These are phyloP conservation scores for Pulicaria dysenterica DNA, from an alignment of 129 eudicot genomes.

Conservation along the genomic window DNA sequence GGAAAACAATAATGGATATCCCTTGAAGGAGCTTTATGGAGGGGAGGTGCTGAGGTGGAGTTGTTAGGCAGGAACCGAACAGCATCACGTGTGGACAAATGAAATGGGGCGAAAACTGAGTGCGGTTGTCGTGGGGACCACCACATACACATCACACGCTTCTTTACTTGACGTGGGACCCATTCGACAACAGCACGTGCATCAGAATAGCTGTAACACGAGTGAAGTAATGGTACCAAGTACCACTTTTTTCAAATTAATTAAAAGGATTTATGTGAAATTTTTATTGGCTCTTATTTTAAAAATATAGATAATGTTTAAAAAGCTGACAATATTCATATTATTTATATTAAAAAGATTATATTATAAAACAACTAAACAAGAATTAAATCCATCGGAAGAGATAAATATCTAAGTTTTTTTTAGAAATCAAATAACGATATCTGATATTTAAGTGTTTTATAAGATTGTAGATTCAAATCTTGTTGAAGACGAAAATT, in stretches of 20 bases:
- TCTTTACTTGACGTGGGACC: conserved; percentile 32
- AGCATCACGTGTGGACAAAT: conserved; percentile 47
- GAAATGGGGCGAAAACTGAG: conserved; percentile 29
- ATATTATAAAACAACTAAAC: too few species aligned
- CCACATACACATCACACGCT: conserved; percentile 42
- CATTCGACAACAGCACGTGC: conserved; percentile 40
- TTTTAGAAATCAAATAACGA: too few species aligned
- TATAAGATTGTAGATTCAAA: too few species aligned
- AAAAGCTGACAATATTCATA: too few species aligned
- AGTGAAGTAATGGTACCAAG: conserved; percentile 25
- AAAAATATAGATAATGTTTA: too few species aligned
- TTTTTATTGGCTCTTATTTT: too few species aligned
- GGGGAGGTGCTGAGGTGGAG: conserved; percentile 30
- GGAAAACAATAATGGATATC: background rate
- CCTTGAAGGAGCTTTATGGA: background rate
- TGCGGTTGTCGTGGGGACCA: conserved; percentile 45
- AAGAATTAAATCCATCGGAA: too few species aligned
- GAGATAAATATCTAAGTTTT: too few species aligned
- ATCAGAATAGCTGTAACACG: conserved; percentile 38
- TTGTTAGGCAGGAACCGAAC: conserved; percentile 26
- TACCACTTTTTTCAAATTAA: background rate
- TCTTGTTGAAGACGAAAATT: too few species aligned
- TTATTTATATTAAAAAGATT: too few species aligned
- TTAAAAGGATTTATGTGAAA: too few species aligned
- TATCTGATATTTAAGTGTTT: too few species aligned